Evolutionary conservation across 768 basidiomycete genomes (phyloP), one percentile per base, ranked within the genome.

Genomic region (Cyathus striatus): DNA sequence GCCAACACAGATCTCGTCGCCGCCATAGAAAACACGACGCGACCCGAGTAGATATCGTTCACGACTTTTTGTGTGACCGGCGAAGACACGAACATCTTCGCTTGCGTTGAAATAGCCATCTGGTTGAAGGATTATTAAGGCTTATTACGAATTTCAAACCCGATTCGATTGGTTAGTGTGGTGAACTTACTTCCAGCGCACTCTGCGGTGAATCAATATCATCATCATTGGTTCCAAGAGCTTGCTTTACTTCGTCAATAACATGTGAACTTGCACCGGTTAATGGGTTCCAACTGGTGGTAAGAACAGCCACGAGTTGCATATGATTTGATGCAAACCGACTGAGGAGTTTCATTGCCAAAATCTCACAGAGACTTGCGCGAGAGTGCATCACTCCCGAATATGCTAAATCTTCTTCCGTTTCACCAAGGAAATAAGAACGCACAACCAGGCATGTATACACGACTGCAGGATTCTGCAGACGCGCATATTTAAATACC

Each of bases 51-150:
- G 38, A 99, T 89, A 41, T 92, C 86, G 51, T 84, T 83, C 25
- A 97, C 79, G 21, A 96, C 83, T 42, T 81, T 81, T 59, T 97
- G 94, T 3, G 90, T 81, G 18, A 96, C 73, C 0, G 90, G 81
- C 0, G 85, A 79, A 1, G 90, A 75, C 9, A 96, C 68, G 55
- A 98, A 95, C 22, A 75, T 70, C 59, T 95, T 97, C 3, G 91
- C 77, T 41, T 81, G 69, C 0, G 90, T 92, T 6, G 85, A 78
- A 52, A 98, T 90, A 2, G 92, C 91, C 76, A 96, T 83, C 88
- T 93, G 55, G 2, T n/a, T n/a, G n/a, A n/a, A n/a, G n/a, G n/a
- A n/a, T n/a, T n/a, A n/a, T n/a, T n/a, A n/a, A n/a, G n/a, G n/a
- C n/a, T n/a, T n/a, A n/a, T n/a, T n/a, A n/a, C n/a, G n/a, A n/a